A percentile compares a stretch with the other conserved stretches of the same genome.
phyloP scores from a whole-genome alignment of 768 basidiomycete species.

The Mycena latifolia region DNA sequence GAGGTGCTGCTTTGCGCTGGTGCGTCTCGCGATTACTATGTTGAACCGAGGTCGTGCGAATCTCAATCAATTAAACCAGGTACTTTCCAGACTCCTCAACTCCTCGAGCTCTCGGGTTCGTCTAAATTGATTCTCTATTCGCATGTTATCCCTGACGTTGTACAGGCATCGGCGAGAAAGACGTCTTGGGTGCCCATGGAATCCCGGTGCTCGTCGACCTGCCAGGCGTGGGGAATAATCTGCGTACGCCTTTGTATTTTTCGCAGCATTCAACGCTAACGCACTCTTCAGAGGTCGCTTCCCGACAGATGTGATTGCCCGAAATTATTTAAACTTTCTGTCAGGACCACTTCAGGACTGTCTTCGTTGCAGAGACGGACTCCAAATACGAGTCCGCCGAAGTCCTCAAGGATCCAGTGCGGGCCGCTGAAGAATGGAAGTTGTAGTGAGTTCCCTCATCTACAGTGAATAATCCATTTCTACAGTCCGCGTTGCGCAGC shows the following conservation, averaged over 20 bases:
- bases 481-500: background rate
- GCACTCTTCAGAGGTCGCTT: slow-evolving; percentile 1
- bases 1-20: slow-evolving; percentile 63
- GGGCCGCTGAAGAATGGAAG: slow-evolving; percentile 26
- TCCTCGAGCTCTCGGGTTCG: slow-evolving; percentile 45
- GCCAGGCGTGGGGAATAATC: slow-evolving; percentile 47
- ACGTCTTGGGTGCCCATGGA: slow-evolving; percentile 29
- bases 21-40: slow-evolving; percentile 13
- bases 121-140: background rate
- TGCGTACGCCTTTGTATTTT: slow-evolving; percentile 36
- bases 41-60: background rate
- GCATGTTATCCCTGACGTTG: background rate
- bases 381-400: slow-evolving; percentile 34
- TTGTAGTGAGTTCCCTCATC: slow-evolving; percentile 32
- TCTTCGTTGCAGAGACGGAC: slow-evolving; percentile 30
- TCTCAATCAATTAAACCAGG: slow-evolving; percentile 28
- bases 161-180: slow-evolving; percentile 38
- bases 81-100: slow-evolving; percentile 44
- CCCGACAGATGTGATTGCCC: too few species aligned
- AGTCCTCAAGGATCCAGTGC: slow-evolving; percentile 23
- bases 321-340: background rate
- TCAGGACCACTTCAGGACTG: slow-evolving; percentile 34
- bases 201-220: slow-evolving; percentile 42
- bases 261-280: background rate
- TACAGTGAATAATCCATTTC: background rate